Evolutionary conservation across 2,329 filamentous ascomycete species (phyloP).

Genomic region (Fusarium sp.): DNA sequence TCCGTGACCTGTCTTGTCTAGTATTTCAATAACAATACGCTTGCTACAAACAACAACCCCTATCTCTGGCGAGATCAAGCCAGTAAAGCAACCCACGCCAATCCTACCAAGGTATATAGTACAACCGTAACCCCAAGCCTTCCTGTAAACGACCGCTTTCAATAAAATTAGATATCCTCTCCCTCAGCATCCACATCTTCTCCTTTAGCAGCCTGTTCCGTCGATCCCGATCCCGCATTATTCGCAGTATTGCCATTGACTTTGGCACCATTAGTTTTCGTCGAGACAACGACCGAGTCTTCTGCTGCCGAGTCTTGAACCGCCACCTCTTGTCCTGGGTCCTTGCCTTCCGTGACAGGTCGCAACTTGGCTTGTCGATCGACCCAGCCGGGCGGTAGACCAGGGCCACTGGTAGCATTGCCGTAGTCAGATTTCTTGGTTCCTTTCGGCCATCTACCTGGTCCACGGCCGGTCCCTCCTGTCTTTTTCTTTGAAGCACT

Average conservation of each 20-base stretch:
- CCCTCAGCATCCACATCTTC: conserved; percentile 52
- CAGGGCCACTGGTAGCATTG: conserved; percentile 73
- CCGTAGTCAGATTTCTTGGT: conserved; percentile 77
- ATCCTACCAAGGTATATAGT: conserved; percentile 38
- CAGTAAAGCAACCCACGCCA: conserved; percentile 27
- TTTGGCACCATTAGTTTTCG: conserved; percentile 33
- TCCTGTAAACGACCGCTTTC: not conserved
- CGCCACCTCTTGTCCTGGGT: conserved; percentile 20
- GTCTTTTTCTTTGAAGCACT: conserved; percentile 60
- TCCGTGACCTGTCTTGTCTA: conserved; percentile 14
- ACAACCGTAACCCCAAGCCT: conserved; percentile 28
- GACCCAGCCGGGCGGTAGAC: conserved; percentile 69
- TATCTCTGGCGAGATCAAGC: conserved; percentile 15
- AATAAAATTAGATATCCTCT: conserved; percentile 48
- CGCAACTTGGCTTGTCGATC: conserved; percentile 46
- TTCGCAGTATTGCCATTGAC: conserved; percentile 31
- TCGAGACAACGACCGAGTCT: conserved; percentile 52
- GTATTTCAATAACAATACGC: conserved; percentile 33
- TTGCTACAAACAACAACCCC: conserved; percentile 30
- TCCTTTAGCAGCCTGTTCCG: conserved; percentile 29
- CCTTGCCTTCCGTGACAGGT: conserved; percentile 30
- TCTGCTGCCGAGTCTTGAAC: conserved; percentile 44
- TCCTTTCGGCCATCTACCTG: conserved; percentile 74
- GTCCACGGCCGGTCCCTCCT: conserved; percentile 72
- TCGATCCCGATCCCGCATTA: conserved; percentile 14